Base-by-base conservation (phyloP, 164 flowering plant genomes). In the Chloranthus sessilifolius region DNA sequence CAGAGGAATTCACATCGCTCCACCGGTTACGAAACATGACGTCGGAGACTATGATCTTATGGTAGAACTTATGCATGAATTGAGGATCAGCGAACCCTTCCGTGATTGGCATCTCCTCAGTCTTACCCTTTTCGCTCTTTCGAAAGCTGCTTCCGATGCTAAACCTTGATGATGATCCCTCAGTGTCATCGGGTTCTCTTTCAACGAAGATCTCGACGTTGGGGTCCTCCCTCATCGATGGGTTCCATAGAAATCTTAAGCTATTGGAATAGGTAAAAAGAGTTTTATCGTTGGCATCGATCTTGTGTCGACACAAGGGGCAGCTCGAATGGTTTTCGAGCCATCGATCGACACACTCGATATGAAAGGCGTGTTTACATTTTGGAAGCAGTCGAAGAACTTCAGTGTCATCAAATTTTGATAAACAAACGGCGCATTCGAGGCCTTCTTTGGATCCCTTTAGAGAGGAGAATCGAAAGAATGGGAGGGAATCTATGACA, bases 311-410 rank as follows among this genome's bases (percentile, higher is more conserved):
- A 56, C 98, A 91, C 22, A 91, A 69, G 27, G 98, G 98, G 40
- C 98, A 91, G 49, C 74, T 88, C 0, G 96, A 80, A 61, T 91
- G 98, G 24, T 66, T 78, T 52, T 85, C 95, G 7, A 91, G 90
- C 98, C 98, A 91, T 38, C 63, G 71, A 53, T 88, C 98, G 15
- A 91, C 71, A 51, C 98, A 91, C 17, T 39, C 62, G 23, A 83
- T 71, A 51, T 91, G 98, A 49, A 91, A 91, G 11, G 95, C 96
- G 52, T 91, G 98, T 26, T 73, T 80, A 61, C 96, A 91, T 47
- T 77, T 79, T 0, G 98, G 98, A 14, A 91, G 62, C 25, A 91
- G 52, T 40, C 98, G 33, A 1, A 88, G 77, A 26, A 85, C 48
- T 48, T 91, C 98, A 4, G 58, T 46, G 2, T 80, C 92, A 63